phyloP scores from a whole-genome alignment of 352 stramenopile species.

The Phytophthora rubi region DNA sequence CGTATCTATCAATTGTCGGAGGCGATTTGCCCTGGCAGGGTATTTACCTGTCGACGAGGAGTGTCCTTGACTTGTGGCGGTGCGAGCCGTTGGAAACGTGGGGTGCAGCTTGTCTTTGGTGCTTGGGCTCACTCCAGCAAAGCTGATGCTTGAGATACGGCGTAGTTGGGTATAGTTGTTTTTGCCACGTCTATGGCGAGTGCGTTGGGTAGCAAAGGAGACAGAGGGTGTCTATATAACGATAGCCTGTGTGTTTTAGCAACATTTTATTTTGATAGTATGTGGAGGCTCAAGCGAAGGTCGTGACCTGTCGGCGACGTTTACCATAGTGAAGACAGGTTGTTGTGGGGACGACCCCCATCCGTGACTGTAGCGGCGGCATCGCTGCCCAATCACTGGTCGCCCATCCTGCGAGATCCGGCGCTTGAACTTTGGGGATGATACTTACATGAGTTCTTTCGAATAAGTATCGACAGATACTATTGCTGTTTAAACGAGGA shows the following conservation, averaged over 20 bases:
- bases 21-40: conserved; percentile 7
- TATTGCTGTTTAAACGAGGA: neutral
- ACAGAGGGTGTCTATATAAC: neutral
- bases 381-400: conserved; percentile 21
- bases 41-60: conserved; percentile 20
- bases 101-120: conserved; percentile 35
- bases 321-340: neutral
- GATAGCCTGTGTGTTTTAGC: neutral
- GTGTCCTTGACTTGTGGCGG: conserved; percentile 29
- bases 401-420: conserved; percentile 15
- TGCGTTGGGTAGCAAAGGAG: neutral
- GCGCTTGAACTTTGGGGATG: conserved; percentile 1
- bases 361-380: conserved; percentile 6
- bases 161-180: neutral
- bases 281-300: neutral
- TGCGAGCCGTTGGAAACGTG: conserved; percentile 24
- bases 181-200: conserved; percentile 2
- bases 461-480: neutral
- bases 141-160: neutral
- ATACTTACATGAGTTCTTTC: neutral
- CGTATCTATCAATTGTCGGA: conserved; percentile 13
- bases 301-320: neutral
- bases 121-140: conserved; percentile 11
- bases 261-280: neutral
- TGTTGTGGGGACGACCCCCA: conserved; percentile 7